Percentiles rank a stretch among this genome's conserved stretches.
Evolutionary conservation across 306 rosid genomes (phyloP).

Genomic region (Oemleria cerasiformis): DNA sequence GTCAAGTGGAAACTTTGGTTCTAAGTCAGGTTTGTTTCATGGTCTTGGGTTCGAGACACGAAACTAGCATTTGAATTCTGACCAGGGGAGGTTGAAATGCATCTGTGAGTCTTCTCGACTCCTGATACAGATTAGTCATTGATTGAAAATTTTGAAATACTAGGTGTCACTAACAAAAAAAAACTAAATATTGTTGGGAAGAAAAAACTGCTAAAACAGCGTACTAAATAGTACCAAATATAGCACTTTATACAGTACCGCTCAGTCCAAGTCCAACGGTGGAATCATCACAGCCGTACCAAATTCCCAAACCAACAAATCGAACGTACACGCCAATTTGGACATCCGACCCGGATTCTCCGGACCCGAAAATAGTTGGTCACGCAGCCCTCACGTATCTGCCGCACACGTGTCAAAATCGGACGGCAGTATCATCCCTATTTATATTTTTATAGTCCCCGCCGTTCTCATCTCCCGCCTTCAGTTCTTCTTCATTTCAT

Average conservation of each 20-base stretch:
- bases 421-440: conserved; percentile 8
- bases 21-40: too few relatives aligned
- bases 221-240: not conserved
- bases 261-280: conserved; percentile 9
- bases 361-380: not conserved
- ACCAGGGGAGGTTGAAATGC: too few relatives aligned
- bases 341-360: conserved; percentile 11
- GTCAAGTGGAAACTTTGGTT: too few relatives aligned
- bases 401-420: conserved; percentile 40
- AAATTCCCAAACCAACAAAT: not conserved
- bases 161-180: too few relatives aligned
- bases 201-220: too few relatives aligned
- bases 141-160: too few relatives aligned
- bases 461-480: conserved; percentile 38
- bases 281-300: conserved; percentile 22
- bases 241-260: conserved; percentile 7
- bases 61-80: too few relatives aligned
- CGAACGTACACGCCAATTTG: not conserved
- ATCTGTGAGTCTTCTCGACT: too few relatives aligned
- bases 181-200: too few relatives aligned
- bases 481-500: not conserved
- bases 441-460: conserved; percentile 20
- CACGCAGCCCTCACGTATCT: not conserved
- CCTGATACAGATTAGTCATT: too few relatives aligned
- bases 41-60: too few relatives aligned